Evolutionary conservation across 1,139 yeast genomes (phyloP), one percentile per base, ranked within the genome.

Genomic region (Hansenula anomala): DNA sequence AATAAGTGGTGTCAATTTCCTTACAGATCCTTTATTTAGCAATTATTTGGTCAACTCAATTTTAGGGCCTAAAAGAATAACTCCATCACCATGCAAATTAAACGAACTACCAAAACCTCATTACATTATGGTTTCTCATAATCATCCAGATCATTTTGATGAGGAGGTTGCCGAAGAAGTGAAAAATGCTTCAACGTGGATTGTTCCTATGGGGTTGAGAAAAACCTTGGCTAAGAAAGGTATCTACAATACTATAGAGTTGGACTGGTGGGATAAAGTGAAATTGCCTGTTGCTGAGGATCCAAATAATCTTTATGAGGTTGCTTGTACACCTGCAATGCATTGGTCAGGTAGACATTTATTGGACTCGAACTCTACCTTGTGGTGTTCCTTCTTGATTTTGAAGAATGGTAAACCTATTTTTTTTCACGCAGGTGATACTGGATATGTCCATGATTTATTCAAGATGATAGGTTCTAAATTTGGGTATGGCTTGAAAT

Each of bases 61-160:
- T 4, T 50, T 86, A 17, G 97, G 97, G 0, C 97, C 97, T 6
- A 80, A 80, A 56, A 66, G 97, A 47, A 75, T 90, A 19, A 72
- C 83, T 0, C 79, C 80, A 18, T 66, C 87, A 12, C 96, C 97
- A 0, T 74, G 88, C 62, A 49, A 66, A 15, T 58, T 82, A 13
- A 72, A 73, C 2, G 80, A 81, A 18, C 69, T 88, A n/a, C 80
- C 86, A 4, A 63, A 67, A 15, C 76, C 92, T 1, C 80, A 88
- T 49, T 74, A 81, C 41, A 80, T 88, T 3, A 58, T 90, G 25
- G 95, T 90, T 0, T 84, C 95, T 2, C 97, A 90, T 59, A 94
- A 90, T 57, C 97, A 90, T 54, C 97, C 97, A 1, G 97, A 90
- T 59, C 97, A 90, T 63, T 63, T 90, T 36, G 97, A 90, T 54